A percentile compares a stretch with the other conserved stretches of the same genome.
Conservation (phyloP, 1,139 yeast species). For the Yamadazyma friedrichii region DNA sequence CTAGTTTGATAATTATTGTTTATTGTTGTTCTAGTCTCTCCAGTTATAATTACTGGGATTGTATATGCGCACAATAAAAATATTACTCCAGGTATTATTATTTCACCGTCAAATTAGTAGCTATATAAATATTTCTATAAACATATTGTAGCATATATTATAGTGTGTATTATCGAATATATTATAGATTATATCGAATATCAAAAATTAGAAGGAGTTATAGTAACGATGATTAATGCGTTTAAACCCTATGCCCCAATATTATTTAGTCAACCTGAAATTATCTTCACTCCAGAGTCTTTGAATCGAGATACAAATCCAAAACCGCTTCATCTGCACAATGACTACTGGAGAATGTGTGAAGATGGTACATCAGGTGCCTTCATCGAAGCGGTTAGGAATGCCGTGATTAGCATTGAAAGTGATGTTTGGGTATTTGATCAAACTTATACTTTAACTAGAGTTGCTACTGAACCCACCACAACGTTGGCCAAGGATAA, state of each 20-base stretch:
- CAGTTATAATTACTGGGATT: no score
- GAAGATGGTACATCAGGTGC: constrained; percentile 33
- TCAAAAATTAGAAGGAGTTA: no score
- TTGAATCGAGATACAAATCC: constrained; percentile 51
- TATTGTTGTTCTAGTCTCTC: no score
- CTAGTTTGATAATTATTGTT: no score
- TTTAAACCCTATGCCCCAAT: constrained; percentile 10
- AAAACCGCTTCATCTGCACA: constrained; percentile 66
- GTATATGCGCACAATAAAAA: no score
- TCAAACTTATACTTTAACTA: constrained; percentile 22
- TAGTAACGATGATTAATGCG: constrained; percentile 12
- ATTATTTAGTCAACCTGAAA: neutral
- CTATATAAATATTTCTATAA: no score
- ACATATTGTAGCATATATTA: no score
- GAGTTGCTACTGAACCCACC: constrained; percentile 20
- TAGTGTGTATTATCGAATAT: no score
- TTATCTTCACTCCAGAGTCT: constrained; percentile 8
- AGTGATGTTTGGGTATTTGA: constrained; percentile 67
- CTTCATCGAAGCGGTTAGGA: constrained; percentile 56
- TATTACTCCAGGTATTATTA: no score
- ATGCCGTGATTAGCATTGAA: constrained; percentile 64
- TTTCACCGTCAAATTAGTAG: no score
- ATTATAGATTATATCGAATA: no score
- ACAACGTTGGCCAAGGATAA: constrained; percentile 29
- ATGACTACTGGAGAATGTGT: constrained; percentile 65